A percentile compares a stretch with the other conserved stretches of the same genome.
phyloP scores from a whole-genome alignment of 2,329 filamentous ascomycete species.

The Albophoma yamanashiensis region DNA sequence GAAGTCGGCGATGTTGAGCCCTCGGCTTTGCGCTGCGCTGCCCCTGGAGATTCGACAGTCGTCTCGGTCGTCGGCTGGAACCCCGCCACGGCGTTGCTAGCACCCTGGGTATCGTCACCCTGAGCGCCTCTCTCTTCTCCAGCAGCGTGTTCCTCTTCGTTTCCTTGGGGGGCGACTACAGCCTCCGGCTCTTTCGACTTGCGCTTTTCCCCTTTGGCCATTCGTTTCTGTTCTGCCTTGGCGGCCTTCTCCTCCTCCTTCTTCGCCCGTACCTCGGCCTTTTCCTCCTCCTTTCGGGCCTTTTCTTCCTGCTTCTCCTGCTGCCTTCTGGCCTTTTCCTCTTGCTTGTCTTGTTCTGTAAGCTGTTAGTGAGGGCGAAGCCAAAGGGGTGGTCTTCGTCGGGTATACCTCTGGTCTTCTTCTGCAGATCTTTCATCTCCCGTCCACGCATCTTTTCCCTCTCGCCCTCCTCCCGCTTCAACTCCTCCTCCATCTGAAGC shows the following conservation, averaged over 20 bases:
- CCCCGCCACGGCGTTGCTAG: neutral
- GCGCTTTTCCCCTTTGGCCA: conserved; percentile 40
- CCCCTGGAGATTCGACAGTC: conserved; percentile 1
- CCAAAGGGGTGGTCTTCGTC: neutral
- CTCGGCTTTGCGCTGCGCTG: conserved; percentile 6
- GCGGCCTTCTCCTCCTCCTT: conserved; percentile 42
- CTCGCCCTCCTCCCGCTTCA: conserved; percentile 39
- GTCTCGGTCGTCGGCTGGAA: neutral
- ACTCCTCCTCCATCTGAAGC: conserved; percentile 49
- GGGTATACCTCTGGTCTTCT: conserved; percentile 47
- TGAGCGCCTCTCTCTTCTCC: conserved; percentile 5
- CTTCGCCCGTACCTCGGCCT: conserved; percentile 23
- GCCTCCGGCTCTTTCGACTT: conserved; percentile 21
- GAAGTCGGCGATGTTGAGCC: conserved; percentile 20
- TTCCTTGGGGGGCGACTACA: conserved; percentile 5
- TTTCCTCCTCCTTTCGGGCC: conserved; percentile 12
- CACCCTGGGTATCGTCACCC: conserved; percentile 1
- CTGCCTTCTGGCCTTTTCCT: conserved; percentile 15
- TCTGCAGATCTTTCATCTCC: conserved; percentile 42
- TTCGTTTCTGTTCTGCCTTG: conserved; percentile 41
- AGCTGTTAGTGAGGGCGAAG: conserved; percentile 5
- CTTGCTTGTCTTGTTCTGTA: conserved; percentile 35
- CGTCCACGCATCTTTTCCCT: conserved; percentile 37
- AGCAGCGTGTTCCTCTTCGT: conserved; percentile 3
- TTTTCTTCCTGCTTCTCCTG: conserved; percentile 33